Evolutionary conservation across 2,329 filamentous ascomycete genomes (phyloP), one percentile per base, ranked within the genome.

Genomic region (Fusarium newnesense): DNA sequence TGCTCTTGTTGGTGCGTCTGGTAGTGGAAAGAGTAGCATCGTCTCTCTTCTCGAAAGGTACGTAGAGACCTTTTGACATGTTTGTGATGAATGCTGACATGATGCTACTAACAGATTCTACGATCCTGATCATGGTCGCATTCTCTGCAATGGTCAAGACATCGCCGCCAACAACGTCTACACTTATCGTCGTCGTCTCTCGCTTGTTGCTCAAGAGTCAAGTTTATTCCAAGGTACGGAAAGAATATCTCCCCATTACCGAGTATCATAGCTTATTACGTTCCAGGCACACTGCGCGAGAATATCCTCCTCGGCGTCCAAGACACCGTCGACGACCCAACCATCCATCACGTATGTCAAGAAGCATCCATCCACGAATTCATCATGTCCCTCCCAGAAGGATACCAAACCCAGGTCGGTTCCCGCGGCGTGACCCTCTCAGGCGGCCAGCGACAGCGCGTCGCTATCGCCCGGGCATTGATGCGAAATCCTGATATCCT

Each of bases 161-260:
- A 89, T 94, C 46, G 79, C 83, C 2, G 78, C 84, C 3, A 79
- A 94, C 60, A 88, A 91, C 59, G 85, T 92, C 0, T 86, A 86
- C 65, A 81, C 86, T 16, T 94, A 94, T 78, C 89, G 93, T 32
- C 85, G 86, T 53, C 82, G 89, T 30, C 84, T 94, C 12, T 91
- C 91, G 1, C 86, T 95, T 0, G 93, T 95, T 1, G 89, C 92
- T 4, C 93, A 95, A 80, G 93, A 95, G 78, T 87, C 93, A 9
- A 91, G 90, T 0, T 85, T 95, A 0, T 94, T 93, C 77, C 89
- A 91, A 79, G 90, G 90, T 19, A 89, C 88, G 1, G 93, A 26
- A 21, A 7, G 10, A 9, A 57, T 2, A 21, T 6, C 8, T 2
- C 4, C 9, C 9, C 2, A 15, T 16, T 12, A 3, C 3, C 4